Conservation (phyloP, 192 early-diverging fungal genomes). For the Paraglomus brasilianum region DNA sequence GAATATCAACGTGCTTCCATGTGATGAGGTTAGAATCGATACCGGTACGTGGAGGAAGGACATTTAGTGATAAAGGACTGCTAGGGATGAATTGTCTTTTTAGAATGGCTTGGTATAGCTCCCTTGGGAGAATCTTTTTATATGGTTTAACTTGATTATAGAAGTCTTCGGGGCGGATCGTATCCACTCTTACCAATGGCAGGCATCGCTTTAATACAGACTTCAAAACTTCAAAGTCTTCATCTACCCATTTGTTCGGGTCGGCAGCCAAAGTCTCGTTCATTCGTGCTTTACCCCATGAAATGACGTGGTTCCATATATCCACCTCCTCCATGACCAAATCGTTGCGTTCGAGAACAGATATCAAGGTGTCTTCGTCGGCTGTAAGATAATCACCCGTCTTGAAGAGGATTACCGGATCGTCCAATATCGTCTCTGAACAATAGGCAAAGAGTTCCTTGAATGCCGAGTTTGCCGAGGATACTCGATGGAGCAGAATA, state of each 20-base stretch:
- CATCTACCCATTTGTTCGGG: no score
- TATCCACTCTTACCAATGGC: no score
- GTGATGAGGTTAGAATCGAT: conserved; percentile 9
- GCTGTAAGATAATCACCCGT: background rate
- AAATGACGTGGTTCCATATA: background rate
- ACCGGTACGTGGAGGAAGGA: no score
- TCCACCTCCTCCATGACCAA: background rate
- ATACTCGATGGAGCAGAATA: background rate
- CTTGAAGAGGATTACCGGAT: conserved; percentile 10
- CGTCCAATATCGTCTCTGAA: conserved; percentile 2
- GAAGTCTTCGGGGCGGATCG: background rate
- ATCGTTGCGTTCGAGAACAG: conserved; percentile 10
- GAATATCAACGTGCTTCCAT: background rate
- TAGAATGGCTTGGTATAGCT: background rate
- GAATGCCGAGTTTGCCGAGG: background rate
- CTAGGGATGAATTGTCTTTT: background rate
- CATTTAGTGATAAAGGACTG: background rate
- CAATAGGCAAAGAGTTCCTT: background rate
- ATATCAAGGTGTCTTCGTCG: background rate
- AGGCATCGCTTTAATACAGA: no score
- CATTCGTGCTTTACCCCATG: background rate
- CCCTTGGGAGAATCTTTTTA: background rate
- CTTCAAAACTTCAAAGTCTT: no score
- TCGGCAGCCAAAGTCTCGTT: no score
- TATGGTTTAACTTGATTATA: conserved; percentile 1